Conservation (phyloP, 2,329 filamentous ascomycete genomes). For the Fusarium abutilonis region DNA sequence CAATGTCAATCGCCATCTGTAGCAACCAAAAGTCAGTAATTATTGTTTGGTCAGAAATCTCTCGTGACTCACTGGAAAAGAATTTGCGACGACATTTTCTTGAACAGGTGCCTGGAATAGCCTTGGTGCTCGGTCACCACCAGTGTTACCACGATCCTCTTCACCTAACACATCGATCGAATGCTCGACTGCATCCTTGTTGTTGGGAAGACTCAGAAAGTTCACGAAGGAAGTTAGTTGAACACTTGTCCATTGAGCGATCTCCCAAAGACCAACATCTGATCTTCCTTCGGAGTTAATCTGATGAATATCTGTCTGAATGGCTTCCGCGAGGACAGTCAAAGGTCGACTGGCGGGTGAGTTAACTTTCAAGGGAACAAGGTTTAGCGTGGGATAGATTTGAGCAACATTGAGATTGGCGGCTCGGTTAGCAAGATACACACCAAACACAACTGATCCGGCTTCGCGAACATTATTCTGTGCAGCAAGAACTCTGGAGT, state of each 20-base stretch:
- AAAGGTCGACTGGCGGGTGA: conserved; percentile 49
- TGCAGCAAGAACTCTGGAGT: conserved; percentile 60
- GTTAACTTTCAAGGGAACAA: conserved; percentile 75
- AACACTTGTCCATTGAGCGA: conserved; percentile 78
- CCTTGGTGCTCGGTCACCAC: background rate
- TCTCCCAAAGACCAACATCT: conserved; percentile 74
- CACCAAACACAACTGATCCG: conserved; percentile 69
- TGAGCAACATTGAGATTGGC: conserved; percentile 58
- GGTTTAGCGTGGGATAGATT: conserved; percentile 77
- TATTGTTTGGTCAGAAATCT: too few relatives aligned
- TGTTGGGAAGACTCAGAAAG: conserved; percentile 69
- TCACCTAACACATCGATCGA: conserved; percentile 15
- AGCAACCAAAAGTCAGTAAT: conserved; percentile 10
- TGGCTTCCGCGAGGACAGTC: conserved; percentile 62
- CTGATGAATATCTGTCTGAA: conserved; percentile 74
- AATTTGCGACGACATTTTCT: conserved; percentile 40
- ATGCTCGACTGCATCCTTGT: background rate
- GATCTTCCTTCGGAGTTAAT: conserved; percentile 64
- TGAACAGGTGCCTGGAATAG: conserved; percentile 22
- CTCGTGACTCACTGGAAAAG: conserved; percentile 45
- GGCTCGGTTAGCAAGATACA: conserved; percentile 84
- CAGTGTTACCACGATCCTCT: background rate
- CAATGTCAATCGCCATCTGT: conserved; percentile 55
- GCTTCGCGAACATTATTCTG: conserved; percentile 46
- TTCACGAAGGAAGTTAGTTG: conserved; percentile 81